These are phyloP conservation scores for Dendrobium officinale DNA, from an alignment of 106 monocot species.

Conservation along the genomic window DNA sequence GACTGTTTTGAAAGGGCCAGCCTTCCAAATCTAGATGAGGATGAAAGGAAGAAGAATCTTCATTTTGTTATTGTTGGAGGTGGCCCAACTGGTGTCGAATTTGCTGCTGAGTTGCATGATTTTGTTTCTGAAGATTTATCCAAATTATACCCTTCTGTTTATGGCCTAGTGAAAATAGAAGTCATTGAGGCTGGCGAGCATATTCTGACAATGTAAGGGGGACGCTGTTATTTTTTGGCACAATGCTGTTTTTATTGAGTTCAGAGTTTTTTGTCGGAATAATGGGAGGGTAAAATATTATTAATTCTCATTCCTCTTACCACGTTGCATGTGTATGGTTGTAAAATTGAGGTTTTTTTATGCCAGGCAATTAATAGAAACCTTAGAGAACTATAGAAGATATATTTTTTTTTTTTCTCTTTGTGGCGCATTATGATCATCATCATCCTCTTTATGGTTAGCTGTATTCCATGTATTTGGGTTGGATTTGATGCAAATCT, in stretches of 20 bases:
- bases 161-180: constrained; percentile 42
- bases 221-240: background rate
- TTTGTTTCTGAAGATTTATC: constrained; percentile 50
- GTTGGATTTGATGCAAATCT: too few relatives aligned
- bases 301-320: background rate
- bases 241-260: background rate
- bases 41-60: constrained; percentile 11
- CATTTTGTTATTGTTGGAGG: constrained; percentile 24
- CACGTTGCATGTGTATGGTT: background rate
- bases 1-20: constrained; percentile 14
- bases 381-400: too few relatives aligned
- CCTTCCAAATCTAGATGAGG: constrained; percentile 12
- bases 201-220: constrained; percentile 52
- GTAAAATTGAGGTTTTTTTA: background rate
- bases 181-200: constrained; percentile 50
- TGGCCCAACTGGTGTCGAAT: constrained; percentile 71
- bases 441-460: too few relatives aligned
- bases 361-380: background rate
- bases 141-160: constrained; percentile 39
- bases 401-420: too few relatives aligned
- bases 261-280: background rate
- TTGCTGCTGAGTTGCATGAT: constrained; percentile 77
- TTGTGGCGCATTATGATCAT: too few relatives aligned
- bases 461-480: too few relatives aligned
- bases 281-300: background rate